Evolutionary conservation across 495 filamentous ascomycete genomes (phyloP), one percentile per base, ranked within the genome.

Genomic region (Aspergillus olivimuriae): DNA sequence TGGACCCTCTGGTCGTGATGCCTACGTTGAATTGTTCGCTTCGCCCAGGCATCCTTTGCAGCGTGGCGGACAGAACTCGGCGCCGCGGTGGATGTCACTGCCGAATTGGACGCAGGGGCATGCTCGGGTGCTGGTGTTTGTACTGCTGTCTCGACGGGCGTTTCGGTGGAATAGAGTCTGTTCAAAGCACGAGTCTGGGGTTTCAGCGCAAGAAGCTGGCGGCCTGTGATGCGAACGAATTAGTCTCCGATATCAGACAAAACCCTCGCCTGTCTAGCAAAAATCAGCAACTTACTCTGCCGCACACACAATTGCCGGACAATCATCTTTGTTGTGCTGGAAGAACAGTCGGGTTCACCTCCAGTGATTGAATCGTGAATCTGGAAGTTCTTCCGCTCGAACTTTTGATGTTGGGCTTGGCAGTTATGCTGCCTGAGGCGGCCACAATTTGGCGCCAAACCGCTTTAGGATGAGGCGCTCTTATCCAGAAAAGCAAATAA

Each of bases 371-470:
- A 18, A 39, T 45, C 41, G 42, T 46, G 53, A 18, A 15, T 36
- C 32, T 26, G 38, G 30, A 54, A 51, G 53, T 50, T 52, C 56
- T 56, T 61, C 60, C 53, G 55, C 55, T 50, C 50, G 64, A 70
- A 70, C 64, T 70, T 70, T 70, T 66, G 53, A 56, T 51, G 60
- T 57, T 57, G 51, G 61, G 48, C 66, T 68, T 70, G 63, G 65
- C 61, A 23, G 19, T 15, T 8, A 53, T 41, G 6, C 1, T 52
- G 48, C 59, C 57, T 61, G 34, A 63, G 63, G 63, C 59, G 47
- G 2, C 0, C 34, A 34, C 5, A 18, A 10, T 5, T 19, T 10
- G 3, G 16, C 35, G 23, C 53, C 56, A 57, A 30, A 42, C 54
- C 50, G 15, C 28, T 45, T 55, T 28, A 34, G 43, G 46, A 22